These are phyloP conservation scores for Pisolithus sp. DNA, from an alignment of 768 basidiomycete genomes.

Conservation along the genomic window DNA sequence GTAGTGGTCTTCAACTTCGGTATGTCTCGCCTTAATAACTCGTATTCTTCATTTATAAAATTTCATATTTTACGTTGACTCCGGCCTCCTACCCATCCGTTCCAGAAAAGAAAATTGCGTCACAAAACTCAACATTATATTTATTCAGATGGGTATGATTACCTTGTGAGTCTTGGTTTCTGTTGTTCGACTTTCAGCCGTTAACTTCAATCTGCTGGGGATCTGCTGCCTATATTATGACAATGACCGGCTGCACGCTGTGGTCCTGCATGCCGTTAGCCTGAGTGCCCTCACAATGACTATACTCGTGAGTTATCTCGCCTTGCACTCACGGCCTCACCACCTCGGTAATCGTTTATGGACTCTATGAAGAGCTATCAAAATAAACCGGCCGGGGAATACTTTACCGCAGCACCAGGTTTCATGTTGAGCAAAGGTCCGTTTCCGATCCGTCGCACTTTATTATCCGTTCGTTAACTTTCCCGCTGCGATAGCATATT, in stretches of 20 bases:
- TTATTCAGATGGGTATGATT: constrained; percentile 17
- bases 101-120: constrained; percentile 9
- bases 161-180: constrained; percentile 9
- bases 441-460: background rate
- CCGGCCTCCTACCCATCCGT: background rate
- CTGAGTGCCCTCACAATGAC: constrained; percentile 7
- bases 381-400: background rate
- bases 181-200: background rate
- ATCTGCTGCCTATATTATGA: background rate
- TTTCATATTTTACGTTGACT: too few relatives aligned
- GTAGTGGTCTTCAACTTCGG: constrained; percentile 8
- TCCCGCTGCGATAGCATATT: constrained; percentile 8
- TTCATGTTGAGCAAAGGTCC: constrained; percentile 11
- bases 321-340: background rate
- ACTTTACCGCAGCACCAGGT: constrained; percentile 8
- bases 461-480: background rate
- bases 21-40: background rate
- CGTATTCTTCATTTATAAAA: background rate
- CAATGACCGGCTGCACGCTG: too few relatives aligned
- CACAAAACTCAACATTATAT: constrained; percentile 8
- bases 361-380: constrained; percentile 12
- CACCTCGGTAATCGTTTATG: background rate
- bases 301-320: constrained; percentile 6
- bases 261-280: background rate
- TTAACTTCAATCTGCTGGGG: background rate